These are phyloP conservation scores for Oryza meridionalis DNA, from an alignment of 176 grass and related monocot species.

Conservation along the genomic window DNA sequence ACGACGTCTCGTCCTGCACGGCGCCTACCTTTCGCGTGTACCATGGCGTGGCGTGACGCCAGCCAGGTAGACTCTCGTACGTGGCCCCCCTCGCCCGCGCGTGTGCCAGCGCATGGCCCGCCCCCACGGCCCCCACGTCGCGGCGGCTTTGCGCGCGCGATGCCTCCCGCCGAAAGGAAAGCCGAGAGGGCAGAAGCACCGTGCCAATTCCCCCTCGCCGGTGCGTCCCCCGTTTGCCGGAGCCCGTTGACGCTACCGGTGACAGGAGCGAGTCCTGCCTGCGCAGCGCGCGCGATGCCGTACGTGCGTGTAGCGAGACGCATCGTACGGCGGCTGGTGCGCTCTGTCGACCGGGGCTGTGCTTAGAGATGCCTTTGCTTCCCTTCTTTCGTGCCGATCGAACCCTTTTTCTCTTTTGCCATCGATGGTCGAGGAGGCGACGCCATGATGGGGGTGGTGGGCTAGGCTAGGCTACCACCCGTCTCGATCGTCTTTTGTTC, in stretches of 20 bases:
- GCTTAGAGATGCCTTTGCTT: not conserved
- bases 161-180: not conserved
- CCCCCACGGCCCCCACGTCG: not conserved
- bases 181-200: not conserved
- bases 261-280: not conserved
- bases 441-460: conserved; percentile 18
- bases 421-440: conserved; percentile 34
- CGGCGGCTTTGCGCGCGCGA: not conserved
- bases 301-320: not conserved
- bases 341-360: not conserved
- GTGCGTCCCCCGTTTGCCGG: not conserved
- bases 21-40: not conserved
- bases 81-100: not conserved
- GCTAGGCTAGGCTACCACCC: conserved; percentile 5
- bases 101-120: conserved; percentile 6
- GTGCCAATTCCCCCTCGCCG: not conserved
- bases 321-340: not conserved
- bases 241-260: not conserved
- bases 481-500: conserved; percentile 17
- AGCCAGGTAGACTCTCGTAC: not conserved
- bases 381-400: conserved; percentile 4
- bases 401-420: conserved; percentile 31
- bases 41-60: conserved; percentile 8
- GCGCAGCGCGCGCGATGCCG: too few relatives aligned
- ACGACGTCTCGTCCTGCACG: not conserved